These are phyloP conservation scores for Metschnikowia aberdeeniae DNA, from an alignment of 805 yeast species.

Conservation along the genomic window DNA sequence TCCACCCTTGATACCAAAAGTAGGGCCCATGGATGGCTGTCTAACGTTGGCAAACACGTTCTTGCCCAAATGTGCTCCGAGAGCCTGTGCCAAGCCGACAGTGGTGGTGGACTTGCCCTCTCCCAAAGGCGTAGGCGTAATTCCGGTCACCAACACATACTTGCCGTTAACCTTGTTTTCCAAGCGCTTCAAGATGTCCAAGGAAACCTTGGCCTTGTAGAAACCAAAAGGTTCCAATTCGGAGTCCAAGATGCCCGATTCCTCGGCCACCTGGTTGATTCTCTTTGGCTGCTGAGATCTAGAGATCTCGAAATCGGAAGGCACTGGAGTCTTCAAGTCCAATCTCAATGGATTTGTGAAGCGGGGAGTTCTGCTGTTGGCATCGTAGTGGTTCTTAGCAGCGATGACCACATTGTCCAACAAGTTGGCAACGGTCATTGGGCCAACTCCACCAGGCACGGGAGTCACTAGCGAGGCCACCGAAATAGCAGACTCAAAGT, in stretches of 20 bases:
- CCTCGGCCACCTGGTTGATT: conserved; percentile 63
- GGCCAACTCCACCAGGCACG: conserved; percentile 91
- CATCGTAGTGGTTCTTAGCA: conserved; percentile 49
- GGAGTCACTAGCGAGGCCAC: conserved; percentile 72
- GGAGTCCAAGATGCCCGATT: conserved; percentile 60
- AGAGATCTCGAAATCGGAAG: conserved; percentile 76
- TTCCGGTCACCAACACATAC: conserved; percentile 75
- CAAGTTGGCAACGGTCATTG: conserved; percentile 85
- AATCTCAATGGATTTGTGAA: conserved; percentile 55
- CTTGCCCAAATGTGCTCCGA: conserved; percentile 68
- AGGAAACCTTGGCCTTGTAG: conserved; percentile 71
- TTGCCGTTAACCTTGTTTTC: conserved; percentile 60
- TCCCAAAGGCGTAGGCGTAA: conserved; percentile 82
- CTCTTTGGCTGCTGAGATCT: conserved; percentile 70
- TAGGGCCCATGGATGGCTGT: conserved; percentile 88
- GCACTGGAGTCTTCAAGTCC: conserved; percentile 61
- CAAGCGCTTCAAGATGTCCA: conserved; percentile 60
- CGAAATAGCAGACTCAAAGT: conserved; percentile 50
- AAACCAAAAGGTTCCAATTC: conserved; percentile 75
- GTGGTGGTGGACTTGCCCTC: conserved; percentile 86
- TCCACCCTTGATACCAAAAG: conserved; percentile 86
- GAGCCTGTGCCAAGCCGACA: conserved; percentile 75
- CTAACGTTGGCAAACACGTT: conserved; percentile 77
- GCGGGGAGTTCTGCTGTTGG: conserved; percentile 40
- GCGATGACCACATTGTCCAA: conserved; percentile 68